Conservation (phyloP, 2,329 filamentous ascomycete species). For the Byssothecium circinans region DNA sequence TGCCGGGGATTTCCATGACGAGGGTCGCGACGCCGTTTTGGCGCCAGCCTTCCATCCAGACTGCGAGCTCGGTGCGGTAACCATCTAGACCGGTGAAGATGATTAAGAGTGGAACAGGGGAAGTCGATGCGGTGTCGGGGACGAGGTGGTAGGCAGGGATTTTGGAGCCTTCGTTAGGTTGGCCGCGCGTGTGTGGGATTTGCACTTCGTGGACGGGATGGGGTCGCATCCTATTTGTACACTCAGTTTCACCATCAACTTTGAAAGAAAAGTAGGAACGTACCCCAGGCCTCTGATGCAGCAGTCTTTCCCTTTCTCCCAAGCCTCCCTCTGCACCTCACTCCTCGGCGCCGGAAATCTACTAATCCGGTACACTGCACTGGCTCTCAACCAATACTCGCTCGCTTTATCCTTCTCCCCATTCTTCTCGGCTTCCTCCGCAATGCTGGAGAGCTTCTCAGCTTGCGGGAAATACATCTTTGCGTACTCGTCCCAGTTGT, state of each 20-base stretch:
- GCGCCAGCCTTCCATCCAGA: slow-evolving; percentile 56
- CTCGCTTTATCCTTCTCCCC: slow-evolving; percentile 59
- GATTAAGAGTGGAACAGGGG: slow-evolving; percentile 55
- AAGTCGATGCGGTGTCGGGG: slow-evolving; percentile 51
- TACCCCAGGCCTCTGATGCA: slow-evolving; percentile 59
- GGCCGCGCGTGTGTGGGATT: slow-evolving; percentile 60
- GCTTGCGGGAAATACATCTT: slow-evolving; percentile 62
- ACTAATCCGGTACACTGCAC: slow-evolving; percentile 70
- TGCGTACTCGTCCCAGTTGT: slow-evolving; percentile 65
- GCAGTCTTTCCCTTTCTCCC: slow-evolving; percentile 64
- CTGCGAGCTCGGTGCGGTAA: slow-evolving; percentile 59
- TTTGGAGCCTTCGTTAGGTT: slow-evolving; percentile 53
- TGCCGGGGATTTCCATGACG: slow-evolving; percentile 60
- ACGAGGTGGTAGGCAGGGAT: slow-evolving; percentile 69
- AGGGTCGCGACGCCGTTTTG: slow-evolving; percentile 53
- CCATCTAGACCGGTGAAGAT: slow-evolving; percentile 63
- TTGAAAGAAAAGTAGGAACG: not conserved
- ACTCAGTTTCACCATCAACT: not conserved
- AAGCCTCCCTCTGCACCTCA: slow-evolving; percentile 61
- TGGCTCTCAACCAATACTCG: slow-evolving; percentile 59
- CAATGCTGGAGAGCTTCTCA: slow-evolving; percentile 57
- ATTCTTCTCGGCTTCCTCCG: slow-evolving; percentile 52
- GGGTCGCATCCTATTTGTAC: slow-evolving; percentile 26
- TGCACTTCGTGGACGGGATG: slow-evolving; percentile 64
- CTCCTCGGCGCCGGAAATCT: slow-evolving; percentile 64